phyloP scores from a whole-genome alignment of 169 alveolate genomes.

The Plasmodium gonderi region DNA sequence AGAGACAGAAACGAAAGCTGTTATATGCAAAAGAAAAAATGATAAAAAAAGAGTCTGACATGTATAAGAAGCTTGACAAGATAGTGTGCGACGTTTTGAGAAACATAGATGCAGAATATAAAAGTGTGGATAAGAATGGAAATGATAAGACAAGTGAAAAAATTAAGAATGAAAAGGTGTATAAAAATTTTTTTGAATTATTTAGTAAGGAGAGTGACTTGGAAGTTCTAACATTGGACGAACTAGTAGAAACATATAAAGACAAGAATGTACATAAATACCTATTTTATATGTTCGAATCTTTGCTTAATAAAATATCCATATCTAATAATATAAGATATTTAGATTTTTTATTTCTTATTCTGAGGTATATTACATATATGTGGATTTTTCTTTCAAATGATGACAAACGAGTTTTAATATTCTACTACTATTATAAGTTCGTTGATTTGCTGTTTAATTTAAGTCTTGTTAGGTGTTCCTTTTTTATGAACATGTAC shows the following conservation, averaged over 20 bases:
- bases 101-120: constrained; percentile 40
- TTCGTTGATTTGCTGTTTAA: constrained; percentile 44
- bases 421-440: constrained; percentile 63
- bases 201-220: constrained; percentile 52
- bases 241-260: constrained; percentile 27
- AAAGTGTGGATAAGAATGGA: constrained; percentile 4
- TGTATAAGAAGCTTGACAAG: constrained; percentile 35
- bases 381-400: constrained; percentile 51
- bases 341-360: constrained; percentile 40
- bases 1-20: background rate
- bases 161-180: constrained; percentile 29
- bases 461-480: constrained; percentile 24
- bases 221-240: constrained; percentile 28
- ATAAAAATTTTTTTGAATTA: constrained; percentile 40
- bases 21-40: background rate
- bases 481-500: constrained; percentile 57
- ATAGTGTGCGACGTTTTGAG: constrained; percentile 36
- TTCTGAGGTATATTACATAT: constrained; percentile 63
- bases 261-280: constrained; percentile 50
- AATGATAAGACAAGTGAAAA: constrained; percentile 13
- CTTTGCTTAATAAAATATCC: constrained; percentile 23
- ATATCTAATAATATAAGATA: constrained; percentile 36
- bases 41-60: background rate
- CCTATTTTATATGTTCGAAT: constrained; percentile 66
- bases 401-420: constrained; percentile 38